Percentiles rank a stretch among this genome's conserved stretches.
Conservation (phyloP, 2,329 filamentous ascomycete genomes). For the Alternaria rosae region DNA sequence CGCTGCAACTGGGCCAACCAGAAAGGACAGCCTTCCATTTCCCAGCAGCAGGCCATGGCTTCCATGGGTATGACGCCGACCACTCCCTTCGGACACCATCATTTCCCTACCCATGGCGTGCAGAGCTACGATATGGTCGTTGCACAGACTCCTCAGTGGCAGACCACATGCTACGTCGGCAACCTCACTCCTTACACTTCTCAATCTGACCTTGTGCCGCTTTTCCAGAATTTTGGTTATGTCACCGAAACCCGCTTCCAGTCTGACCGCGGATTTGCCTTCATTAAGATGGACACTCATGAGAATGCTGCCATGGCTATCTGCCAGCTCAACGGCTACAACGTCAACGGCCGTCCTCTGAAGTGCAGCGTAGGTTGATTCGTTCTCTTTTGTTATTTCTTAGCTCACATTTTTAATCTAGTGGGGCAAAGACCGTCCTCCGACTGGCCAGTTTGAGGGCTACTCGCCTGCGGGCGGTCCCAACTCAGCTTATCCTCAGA, state of each 20-base stretch:
- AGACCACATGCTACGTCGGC: conserved; percentile 97
- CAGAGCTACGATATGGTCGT: conserved; percentile 98
- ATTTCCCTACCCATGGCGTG: conserved; percentile 95
- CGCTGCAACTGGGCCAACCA: conserved; percentile 99
- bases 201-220: conserved; percentile 92
- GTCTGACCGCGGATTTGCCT: conserved; percentile 95
- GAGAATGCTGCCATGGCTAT: conserved; percentile 99
- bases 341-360: conserved; percentile 93
- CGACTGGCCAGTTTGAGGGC: conserved; percentile 81
- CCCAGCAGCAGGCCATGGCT: conserved; percentile 95
- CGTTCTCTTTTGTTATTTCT: conserved; percentile 25
- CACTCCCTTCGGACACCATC: conserved; percentile 94
- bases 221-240: conserved; percentile 98
- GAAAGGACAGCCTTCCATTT: conserved; percentile 98
- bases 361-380: conserved; percentile 91
- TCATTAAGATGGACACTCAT: conserved; percentile 99
- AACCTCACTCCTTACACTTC: conserved; percentile 98
- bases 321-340: conserved; percentile 96
- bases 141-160: conserved; percentile 93
- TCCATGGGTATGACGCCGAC: conserved; percentile 98
- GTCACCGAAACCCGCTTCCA: conserved; percentile 98
- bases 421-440: conserved; percentile 99
- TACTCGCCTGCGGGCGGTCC: conserved; percentile 78
- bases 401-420: conserved; percentile 56
- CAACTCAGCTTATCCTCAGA: conserved; percentile 78